A percentile compares a stretch with the other conserved stretches of the same genome.
Evolutionary conservation across 495 filamentous ascomycete genomes (phyloP).

Genomic region (Jackrogersella multiformis): DNA sequence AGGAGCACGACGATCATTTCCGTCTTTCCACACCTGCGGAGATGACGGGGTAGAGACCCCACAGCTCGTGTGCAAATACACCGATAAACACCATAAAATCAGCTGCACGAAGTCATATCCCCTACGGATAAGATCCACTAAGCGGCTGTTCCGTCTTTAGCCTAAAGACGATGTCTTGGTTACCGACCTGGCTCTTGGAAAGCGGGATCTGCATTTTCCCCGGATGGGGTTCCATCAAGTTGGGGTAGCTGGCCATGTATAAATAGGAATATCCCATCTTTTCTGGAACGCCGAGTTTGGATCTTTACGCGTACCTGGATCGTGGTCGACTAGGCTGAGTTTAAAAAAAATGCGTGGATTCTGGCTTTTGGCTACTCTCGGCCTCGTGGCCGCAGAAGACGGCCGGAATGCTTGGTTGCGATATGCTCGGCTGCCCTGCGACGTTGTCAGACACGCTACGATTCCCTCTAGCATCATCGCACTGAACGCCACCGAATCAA

Average conservation of each 20-base stretch:
- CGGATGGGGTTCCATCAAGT: constrained; percentile 17
- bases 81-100: constrained; percentile 23
- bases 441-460: constrained; percentile 45
- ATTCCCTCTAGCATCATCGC: constrained; percentile 63
- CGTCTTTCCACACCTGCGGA: constrained; percentile 16
- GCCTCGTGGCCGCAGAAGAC: constrained; percentile 61
- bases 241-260: constrained; percentile 30
- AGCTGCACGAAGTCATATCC: neutral
- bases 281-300: neutral
- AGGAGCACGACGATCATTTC: neutral
- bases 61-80: constrained; percentile 22
- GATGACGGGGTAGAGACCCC: constrained; percentile 12
- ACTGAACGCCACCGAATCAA: constrained; percentile 60
- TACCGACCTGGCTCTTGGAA: constrained; percentile 30
- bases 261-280: constrained; percentile 31
- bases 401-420: constrained; percentile 72
- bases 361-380: constrained; percentile 45
- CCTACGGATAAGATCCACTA: constrained; percentile 22
- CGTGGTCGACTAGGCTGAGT: neutral
- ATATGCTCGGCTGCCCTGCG: constrained; percentile 64
- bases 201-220: constrained; percentile 10
- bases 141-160: constrained; percentile 21
- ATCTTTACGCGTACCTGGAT: constrained; percentile 8
- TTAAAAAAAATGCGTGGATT: constrained; percentile 45
- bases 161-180: constrained; percentile 26